Evolutionary conservation across 2,329 filamentous ascomycete species (phyloP).

Genomic region (Fusarium sp.): DNA sequence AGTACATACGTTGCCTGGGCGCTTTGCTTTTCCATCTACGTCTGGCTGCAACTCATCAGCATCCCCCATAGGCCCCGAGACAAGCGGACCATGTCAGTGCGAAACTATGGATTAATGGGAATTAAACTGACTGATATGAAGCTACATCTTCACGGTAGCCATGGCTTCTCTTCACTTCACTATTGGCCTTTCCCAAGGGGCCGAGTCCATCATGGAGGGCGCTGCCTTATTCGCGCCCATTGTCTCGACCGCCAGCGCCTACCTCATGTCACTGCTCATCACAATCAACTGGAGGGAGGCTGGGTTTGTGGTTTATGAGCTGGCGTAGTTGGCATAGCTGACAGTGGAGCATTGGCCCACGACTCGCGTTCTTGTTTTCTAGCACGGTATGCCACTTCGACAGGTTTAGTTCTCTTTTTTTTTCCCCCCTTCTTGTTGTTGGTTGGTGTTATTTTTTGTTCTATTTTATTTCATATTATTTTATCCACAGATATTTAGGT

Average conservation of each 20-base stretch:
- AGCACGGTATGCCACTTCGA: too few species aligned
- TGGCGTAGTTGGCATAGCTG: too few species aligned
- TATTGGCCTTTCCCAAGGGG: neutral
- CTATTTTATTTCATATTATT: too few species aligned
- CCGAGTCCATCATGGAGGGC: neutral
- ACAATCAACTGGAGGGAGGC: neutral
- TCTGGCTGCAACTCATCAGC: neutral
- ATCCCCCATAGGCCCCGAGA: neutral
- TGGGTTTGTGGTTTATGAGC: neutral
- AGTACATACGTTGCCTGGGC: neutral
- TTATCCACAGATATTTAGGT: too few species aligned
- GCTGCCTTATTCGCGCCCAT: neutral
- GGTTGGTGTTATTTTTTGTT: too few species aligned
- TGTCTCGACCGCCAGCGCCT: neutral
- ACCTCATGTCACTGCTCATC: neutral
- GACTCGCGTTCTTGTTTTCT: too few species aligned
- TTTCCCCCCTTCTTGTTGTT: too few species aligned
- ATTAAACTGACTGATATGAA: neutral
- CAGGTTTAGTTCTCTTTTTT: too few species aligned
- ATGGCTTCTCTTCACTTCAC: neutral
- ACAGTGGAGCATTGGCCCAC: too few species aligned
- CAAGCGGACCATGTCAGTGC: neutral
- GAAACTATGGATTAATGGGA: accelerated
- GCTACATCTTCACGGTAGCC: neutral
- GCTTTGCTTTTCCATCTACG: neutral